Evolutionary conservation across 768 basidiomycete species (phyloP).

Genomic region (Russula ochroleuca): DNA sequence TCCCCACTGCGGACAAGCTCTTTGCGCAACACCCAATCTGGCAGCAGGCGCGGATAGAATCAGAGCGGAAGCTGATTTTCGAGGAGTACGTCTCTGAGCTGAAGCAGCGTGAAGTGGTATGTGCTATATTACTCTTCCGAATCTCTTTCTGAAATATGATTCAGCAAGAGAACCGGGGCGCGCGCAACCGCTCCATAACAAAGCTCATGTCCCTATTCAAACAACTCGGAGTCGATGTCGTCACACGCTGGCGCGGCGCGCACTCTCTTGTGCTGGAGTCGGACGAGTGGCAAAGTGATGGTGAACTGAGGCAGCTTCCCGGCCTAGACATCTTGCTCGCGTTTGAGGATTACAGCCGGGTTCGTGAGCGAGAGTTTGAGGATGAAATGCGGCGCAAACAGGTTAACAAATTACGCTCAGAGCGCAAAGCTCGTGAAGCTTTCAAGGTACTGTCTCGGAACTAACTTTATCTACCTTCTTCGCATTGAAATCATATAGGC

Average conservation of each 20-base stretch:
- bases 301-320: constrained; percentile 76
- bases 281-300: constrained; percentile 71
- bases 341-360: constrained; percentile 90
- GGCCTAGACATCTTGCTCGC: constrained; percentile 88
- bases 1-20: constrained; percentile 79
- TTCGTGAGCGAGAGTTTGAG: constrained; percentile 87
- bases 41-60: constrained; percentile 80
- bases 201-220: constrained; percentile 86
- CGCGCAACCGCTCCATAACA: constrained; percentile 72
- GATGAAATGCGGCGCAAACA: constrained; percentile 75
- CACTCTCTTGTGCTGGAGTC: constrained; percentile 72
- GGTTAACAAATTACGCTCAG: constrained; percentile 78
- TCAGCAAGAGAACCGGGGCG: constrained; percentile 75
- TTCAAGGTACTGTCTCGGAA: constrained; percentile 59
- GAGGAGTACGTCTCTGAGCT: constrained; percentile 88
- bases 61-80: constrained; percentile 83
- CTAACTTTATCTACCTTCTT: not conserved
- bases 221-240: constrained; percentile 80
- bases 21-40: constrained; percentile 88
- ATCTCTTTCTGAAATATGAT: constrained; percentile 12
- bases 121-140: constrained; percentile 32
- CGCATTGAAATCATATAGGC: constrained; percentile 41
- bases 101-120: constrained; percentile 83
- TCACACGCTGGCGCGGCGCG: constrained; percentile 90
- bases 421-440: constrained; percentile 85